Percentiles rank a stretch among this genome's conserved stretches.
Conservation (phyloP, 176 grass and related monocot genomes). For the Melocanna baccifera region DNA sequence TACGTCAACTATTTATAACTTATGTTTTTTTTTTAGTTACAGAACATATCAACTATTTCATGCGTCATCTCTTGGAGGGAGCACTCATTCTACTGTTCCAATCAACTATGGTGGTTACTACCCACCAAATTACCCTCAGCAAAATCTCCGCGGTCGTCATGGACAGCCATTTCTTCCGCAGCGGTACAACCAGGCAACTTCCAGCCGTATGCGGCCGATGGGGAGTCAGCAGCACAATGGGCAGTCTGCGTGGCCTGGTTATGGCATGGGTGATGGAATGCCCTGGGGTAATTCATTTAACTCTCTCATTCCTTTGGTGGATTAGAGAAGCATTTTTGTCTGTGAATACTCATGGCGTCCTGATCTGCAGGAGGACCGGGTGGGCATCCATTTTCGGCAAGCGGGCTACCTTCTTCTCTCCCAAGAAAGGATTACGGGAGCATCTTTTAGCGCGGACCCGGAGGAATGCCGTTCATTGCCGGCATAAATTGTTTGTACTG, state of each 20-base stretch:
- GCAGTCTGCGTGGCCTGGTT: conserved; percentile 44
- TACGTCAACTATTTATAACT: conserved; percentile 8
- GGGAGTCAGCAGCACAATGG: conserved; percentile 57
- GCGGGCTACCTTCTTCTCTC: conserved; percentile 37
- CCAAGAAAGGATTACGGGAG: conserved; percentile 64
- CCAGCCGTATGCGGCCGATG: conserved; percentile 37
- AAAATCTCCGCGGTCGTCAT: conserved; percentile 38
- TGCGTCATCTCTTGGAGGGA: conserved; percentile 26
- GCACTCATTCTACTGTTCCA: conserved; percentile 32
- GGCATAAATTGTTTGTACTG: conserved; percentile 38
- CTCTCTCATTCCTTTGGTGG: not conserved
- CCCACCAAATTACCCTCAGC: conserved; percentile 26
- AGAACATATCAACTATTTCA: conserved; percentile 42
- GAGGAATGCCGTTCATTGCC: conserved; percentile 49
- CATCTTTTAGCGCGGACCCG: conserved; percentile 32
- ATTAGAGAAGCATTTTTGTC: not conserved
- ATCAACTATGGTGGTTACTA: conserved; percentile 41
- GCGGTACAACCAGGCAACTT: conserved; percentile 45
- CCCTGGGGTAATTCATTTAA: conserved; percentile 57
- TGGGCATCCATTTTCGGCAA: conserved; percentile 47
- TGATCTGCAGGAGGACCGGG: conserved; percentile 40
- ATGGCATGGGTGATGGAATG: conserved; percentile 52
- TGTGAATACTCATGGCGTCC: not conserved
- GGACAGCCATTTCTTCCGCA: conserved; percentile 53
- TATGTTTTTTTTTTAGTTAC: conserved; percentile 27